Evolutionary conservation across 495 filamentous ascomycete species (phyloP).

Genomic region (Hyphodiscus hymeniophilus): DNA sequence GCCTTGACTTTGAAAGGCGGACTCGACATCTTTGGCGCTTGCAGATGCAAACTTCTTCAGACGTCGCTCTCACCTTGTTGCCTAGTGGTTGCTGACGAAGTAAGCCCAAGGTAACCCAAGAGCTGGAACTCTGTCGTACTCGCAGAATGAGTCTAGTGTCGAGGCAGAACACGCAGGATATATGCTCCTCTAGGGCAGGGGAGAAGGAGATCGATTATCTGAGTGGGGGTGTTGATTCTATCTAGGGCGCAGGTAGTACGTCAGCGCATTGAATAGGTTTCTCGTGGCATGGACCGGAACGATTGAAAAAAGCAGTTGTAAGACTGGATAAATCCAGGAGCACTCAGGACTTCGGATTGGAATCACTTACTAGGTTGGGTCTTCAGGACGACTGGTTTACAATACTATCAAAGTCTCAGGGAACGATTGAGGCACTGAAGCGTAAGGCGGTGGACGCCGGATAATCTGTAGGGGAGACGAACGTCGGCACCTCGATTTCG

Average conservation of each 20-base stretch:
- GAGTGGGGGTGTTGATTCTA: constrained; percentile 21
- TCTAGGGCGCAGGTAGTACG: constrained; percentile 23
- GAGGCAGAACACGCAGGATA: neutral
- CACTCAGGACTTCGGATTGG: neutral
- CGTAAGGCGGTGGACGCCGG: constrained; percentile 12
- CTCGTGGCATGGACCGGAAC: constrained; percentile 4
- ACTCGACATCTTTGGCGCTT: constrained; percentile 52
- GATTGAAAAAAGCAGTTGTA: constrained; percentile 18
- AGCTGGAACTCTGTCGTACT: neutral
- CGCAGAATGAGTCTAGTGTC: constrained; percentile 10
- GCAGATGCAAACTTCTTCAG: constrained; percentile 2
- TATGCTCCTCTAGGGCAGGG: constrained; percentile 9
- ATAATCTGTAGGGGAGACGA: constrained; percentile 3
- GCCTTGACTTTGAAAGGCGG: constrained; percentile 91
- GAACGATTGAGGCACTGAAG: neutral
- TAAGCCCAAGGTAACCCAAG: constrained; percentile 2
- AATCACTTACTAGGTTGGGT: constrained; percentile 11
- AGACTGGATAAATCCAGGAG: constrained; percentile 11
- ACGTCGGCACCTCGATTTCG: neutral
- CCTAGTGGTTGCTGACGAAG: constrained; percentile 8
- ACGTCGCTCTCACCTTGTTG: constrained; percentile 12
- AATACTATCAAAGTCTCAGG: neutral
- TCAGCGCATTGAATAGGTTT: constrained; percentile 22
- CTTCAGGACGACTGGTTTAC: constrained; percentile 3
- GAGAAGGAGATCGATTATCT: constrained; percentile 1